Evolutionary conservation across 495 filamentous ascomycete species (phyloP).

Genomic region (Trichocladium antarcticum): DNA sequence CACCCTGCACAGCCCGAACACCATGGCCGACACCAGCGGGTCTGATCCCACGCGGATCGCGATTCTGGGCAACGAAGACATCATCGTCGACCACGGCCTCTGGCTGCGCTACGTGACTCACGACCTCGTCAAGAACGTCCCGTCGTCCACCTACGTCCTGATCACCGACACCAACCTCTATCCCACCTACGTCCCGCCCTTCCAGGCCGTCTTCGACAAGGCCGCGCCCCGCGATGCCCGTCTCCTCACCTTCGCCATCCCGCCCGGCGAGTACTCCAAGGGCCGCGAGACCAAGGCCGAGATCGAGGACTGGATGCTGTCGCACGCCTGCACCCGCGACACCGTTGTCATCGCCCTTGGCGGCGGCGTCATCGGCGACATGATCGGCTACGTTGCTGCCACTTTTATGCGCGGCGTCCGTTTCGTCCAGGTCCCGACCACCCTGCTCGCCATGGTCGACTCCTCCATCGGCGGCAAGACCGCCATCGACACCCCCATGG

Average conservation of each 20-base stretch:
- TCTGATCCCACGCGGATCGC: conserved; percentile 39
- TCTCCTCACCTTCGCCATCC: conserved; percentile 74
- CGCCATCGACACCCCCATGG: conserved; percentile 91
- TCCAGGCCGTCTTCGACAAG: conserved; percentile 59
- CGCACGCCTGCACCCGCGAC: conserved; percentile 82
- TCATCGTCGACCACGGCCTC: conserved; percentile 83
- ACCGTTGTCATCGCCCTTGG: conserved; percentile 90
- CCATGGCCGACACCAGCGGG: conserved; percentile 19
- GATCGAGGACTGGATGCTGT: conserved; percentile 96
- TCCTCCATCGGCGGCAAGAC: conserved; percentile 98
- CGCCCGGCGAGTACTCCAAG: conserved; percentile 89
- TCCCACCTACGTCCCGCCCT: conserved; percentile 64
- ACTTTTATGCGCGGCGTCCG: conserved; percentile 97
- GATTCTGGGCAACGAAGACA: conserved; percentile 57
- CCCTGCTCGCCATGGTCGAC: conserved; percentile 93
- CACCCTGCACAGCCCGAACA: conserved; percentile 5
- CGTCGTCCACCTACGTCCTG: conserved; percentile 86
- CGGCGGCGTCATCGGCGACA: conserved; percentile 95
- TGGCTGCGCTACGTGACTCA: conserved; percentile 72
- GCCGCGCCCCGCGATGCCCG: conserved; percentile 47
- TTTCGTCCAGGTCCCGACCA: conserved; percentile 93
- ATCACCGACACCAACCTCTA: conserved; percentile 92
- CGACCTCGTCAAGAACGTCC: conserved; percentile 66
- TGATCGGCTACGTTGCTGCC: conserved; percentile 92
- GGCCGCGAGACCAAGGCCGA: conserved; percentile 84